These are phyloP conservation scores for Aureobasidium vineae DNA, from an alignment of 2,329 filamentous ascomycete species.

Conservation along the genomic window DNA sequence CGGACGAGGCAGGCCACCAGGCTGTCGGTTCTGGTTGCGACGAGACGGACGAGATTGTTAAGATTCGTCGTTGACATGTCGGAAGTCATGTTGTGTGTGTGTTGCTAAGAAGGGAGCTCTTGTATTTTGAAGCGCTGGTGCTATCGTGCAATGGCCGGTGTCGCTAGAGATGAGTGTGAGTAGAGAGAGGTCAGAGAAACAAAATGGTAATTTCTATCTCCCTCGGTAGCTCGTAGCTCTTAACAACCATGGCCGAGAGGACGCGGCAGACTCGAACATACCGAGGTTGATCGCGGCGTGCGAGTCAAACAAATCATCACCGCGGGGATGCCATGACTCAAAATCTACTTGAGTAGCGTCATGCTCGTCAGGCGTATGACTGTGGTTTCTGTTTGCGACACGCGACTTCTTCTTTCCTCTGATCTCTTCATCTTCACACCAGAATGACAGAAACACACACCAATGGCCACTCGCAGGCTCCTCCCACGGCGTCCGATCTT, in stretches of 20 bases:
- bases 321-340: neutral
- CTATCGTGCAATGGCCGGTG: constrained; percentile 1
- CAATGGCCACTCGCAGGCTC: neutral
- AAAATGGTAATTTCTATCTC: neutral
- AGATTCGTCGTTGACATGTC: constrained; percentile 8
- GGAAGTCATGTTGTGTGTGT: constrained; percentile 9
- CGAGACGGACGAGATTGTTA: neutral
- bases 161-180: neutral
- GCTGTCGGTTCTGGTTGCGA: constrained; percentile 36
- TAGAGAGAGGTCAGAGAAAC: neutral
- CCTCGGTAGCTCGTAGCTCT: neutral
- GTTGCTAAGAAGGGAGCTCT: neutral
- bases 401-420: neutral
- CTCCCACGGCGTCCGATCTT: constrained; percentile 32
- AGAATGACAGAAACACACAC: neutral
- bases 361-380: neutral
- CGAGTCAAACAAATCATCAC: neutral
- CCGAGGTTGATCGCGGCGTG: neutral
- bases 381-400: neutral
- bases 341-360: neutral
- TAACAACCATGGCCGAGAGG: constrained; percentile 6
- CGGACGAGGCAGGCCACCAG: constrained; percentile 38
- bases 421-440: neutral
- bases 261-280: constrained; percentile 6
- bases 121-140: neutral